Conservation (phyloP, 2,329 filamentous ascomycete genomes). For the Fusarium sp. region DNA sequence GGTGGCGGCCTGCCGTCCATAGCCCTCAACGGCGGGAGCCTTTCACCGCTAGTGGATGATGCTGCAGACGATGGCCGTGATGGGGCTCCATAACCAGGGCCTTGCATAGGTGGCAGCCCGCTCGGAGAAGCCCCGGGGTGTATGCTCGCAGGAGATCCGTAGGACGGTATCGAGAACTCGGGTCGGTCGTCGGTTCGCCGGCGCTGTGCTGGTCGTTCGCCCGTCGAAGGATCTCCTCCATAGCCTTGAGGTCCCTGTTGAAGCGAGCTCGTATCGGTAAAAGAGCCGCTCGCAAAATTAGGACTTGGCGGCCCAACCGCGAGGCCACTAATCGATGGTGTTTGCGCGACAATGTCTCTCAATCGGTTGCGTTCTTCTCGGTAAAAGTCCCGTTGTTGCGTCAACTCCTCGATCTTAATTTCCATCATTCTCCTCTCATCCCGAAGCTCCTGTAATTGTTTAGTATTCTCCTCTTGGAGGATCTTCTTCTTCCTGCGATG, state of each 20-base stretch:
- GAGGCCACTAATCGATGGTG: constrained; percentile 66
- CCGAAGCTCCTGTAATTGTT: constrained; percentile 76
- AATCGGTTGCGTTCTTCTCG: constrained; percentile 78
- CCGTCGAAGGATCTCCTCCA: constrained; percentile 55
- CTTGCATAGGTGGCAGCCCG: constrained; percentile 56
- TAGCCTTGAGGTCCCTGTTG: constrained; percentile 48
- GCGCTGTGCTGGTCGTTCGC: constrained; percentile 60
- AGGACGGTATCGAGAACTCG: constrained; percentile 55
- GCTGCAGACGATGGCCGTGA: constrained; percentile 53
- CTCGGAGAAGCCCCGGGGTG: constrained; percentile 49
- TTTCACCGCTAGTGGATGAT: constrained; percentile 54
- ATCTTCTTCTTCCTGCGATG: constrained; percentile 87
- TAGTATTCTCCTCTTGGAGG: constrained; percentile 78
- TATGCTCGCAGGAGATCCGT: constrained; percentile 47
- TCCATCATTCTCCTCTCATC: constrained; percentile 74
- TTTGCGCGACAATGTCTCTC: constrained; percentile 71
- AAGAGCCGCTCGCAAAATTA: constrained; percentile 50
- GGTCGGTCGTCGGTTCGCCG: constrained; percentile 61
- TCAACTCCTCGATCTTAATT: constrained; percentile 59
- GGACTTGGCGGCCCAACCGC: constrained; percentile 67
- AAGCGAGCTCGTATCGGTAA: constrained; percentile 53
- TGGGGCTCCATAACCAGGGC: constrained; percentile 51
- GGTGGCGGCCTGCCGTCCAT: constrained; percentile 54
- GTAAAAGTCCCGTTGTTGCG: constrained; percentile 74
- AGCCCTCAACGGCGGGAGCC: constrained; percentile 60